A percentile compares a stretch with the other conserved stretches of the same genome.
Evolutionary conservation across 2,329 filamentous ascomycete genomes (phyloP).

Genomic region (Truncatella angustata): DNA sequence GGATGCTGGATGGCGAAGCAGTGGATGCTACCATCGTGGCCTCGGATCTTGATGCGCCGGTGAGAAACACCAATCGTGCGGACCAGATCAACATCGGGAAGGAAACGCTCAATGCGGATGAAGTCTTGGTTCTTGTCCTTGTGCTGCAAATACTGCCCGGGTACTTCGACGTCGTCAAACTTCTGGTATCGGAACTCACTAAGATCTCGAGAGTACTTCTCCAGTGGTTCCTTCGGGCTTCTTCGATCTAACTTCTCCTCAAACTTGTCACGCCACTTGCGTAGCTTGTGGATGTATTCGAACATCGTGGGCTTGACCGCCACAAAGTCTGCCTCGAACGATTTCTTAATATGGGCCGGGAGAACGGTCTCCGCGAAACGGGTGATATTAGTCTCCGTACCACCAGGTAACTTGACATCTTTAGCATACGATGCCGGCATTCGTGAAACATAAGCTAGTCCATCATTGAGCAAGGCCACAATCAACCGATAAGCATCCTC

Average conservation of each 20-base stretch:
- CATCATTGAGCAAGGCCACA: slow-evolving; percentile 95
- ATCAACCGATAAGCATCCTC: slow-evolving; percentile 97
- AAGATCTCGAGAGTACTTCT: slow-evolving; percentile 83
- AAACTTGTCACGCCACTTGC: slow-evolving; percentile 95
- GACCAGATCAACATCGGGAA: slow-evolving; percentile 91
- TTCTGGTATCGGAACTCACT: slow-evolving; percentile 97
- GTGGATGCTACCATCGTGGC: slow-evolving; percentile 96
- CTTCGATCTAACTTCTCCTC: slow-evolving; percentile 95
- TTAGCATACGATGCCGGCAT: slow-evolving; percentile 84
- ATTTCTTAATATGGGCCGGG: slow-evolving; percentile 89
- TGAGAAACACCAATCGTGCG: slow-evolving; percentile 89
- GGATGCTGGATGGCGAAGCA: slow-evolving; percentile 96
- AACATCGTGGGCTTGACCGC: slow-evolving; percentile 94
- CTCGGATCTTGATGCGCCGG: slow-evolving; percentile 89
- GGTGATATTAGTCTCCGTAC: slow-evolving; percentile 95
- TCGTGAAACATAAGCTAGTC: slow-evolving; percentile 85
- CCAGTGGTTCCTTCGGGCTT: slow-evolving; percentile 69
- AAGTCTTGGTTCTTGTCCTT: slow-evolving; percentile 99
- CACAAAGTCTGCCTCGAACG: slow-evolving; percentile 98
- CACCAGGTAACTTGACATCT: slow-evolving; percentile 83
- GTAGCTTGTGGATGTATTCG: slow-evolving; percentile 96
- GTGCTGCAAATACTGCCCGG: slow-evolving; percentile 93
- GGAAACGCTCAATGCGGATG: slow-evolving; percentile 92
- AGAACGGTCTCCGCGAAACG: slow-evolving; percentile 95
- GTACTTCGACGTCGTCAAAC: slow-evolving; percentile 97